Conservation (phyloP, 2,329 filamentous ascomycete genomes). For the Exophiala bonariae region DNA sequence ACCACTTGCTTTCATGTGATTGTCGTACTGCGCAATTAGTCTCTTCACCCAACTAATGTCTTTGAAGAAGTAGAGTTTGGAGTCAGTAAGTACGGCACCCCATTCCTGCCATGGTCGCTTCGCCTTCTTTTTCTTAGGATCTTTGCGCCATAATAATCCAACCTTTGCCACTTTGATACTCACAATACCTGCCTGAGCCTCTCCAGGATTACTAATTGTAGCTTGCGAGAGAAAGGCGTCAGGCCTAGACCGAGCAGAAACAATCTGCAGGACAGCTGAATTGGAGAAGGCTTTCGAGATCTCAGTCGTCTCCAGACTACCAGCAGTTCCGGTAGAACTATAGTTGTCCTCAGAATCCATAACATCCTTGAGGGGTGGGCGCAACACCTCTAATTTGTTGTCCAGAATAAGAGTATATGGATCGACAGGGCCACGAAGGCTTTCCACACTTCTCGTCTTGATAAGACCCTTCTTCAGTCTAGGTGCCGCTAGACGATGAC, state of each 20-base stretch:
- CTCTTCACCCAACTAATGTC: slow-evolving; percentile 91
- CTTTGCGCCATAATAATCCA: slow-evolving; percentile 90
- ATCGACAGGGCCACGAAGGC: slow-evolving; percentile 82
- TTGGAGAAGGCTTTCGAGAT: slow-evolving; percentile 87
- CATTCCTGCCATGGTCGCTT: slow-evolving; percentile 98
- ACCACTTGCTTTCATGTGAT: slow-evolving; percentile 74
- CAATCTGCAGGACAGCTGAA: slow-evolving; percentile 89
- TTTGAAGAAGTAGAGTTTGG: slow-evolving; percentile 93
- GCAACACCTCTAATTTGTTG: slow-evolving; percentile 75
- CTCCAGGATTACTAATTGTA: slow-evolving; percentile 78
- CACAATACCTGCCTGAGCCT: slow-evolving; percentile 87
- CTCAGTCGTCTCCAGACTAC: slow-evolving; percentile 74
- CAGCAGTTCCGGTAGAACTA: slow-evolving; percentile 75
- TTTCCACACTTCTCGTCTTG: slow-evolving; percentile 63
- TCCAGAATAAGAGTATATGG: slow-evolving; percentile 95
- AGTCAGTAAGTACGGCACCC: slow-evolving; percentile 95
- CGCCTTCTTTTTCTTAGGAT: slow-evolving; percentile 87
- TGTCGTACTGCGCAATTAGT: slow-evolving; percentile 83
- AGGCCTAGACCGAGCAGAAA: slow-evolving; percentile 87
- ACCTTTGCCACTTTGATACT: slow-evolving; percentile 98
- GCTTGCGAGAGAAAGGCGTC: slow-evolving; percentile 93
- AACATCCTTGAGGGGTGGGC: slow-evolving; percentile 86
- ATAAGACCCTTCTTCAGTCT: slow-evolving; percentile 73
- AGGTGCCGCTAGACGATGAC: slow-evolving; percentile 68
- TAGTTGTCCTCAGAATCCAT: slow-evolving; percentile 93